A percentile compares a stretch with the other conserved stretches of the same genome.
phyloP scores from a whole-genome alignment of 2,329 filamentous ascomycete species.

The Ascocoryne sarcoides region DNA sequence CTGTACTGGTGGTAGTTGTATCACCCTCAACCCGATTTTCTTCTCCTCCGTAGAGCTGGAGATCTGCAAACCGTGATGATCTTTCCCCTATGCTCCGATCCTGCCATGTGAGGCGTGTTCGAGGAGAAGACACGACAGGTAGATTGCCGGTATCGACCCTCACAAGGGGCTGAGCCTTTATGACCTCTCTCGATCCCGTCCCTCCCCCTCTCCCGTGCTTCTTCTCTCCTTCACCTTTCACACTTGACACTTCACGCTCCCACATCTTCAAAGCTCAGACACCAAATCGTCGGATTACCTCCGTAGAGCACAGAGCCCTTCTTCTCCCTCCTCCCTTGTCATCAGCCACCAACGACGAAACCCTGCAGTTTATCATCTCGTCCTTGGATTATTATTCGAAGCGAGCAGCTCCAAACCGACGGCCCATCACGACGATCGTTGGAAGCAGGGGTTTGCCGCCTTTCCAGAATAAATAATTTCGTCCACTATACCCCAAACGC shows the following conservation, averaged over 20 bases:
- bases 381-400: slow-evolving; percentile 25
- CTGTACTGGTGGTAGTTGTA: too few relatives aligned
- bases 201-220: not conserved
- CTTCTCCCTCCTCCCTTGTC: too few relatives aligned
- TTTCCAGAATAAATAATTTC: slow-evolving; percentile 13
- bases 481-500: slow-evolving; percentile 20
- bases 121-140: not conserved
- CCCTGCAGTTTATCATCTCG: slow-evolving; percentile 24
- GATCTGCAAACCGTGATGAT: slow-evolving; percentile 16
- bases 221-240: too few relatives aligned
- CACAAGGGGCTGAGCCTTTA: not conserved
- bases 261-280: not conserved
- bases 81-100: not conserved
- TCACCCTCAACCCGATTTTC: not conserved
- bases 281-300: slow-evolving; percentile 9
- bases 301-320: too few relatives aligned
- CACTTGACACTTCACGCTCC: too few relatives aligned
- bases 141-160: too few relatives aligned
- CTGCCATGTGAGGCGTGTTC: not conserved
- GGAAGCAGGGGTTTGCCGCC: slow-evolving; percentile 18
- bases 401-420: slow-evolving; percentile 24
- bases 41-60: slow-evolving; percentile 3
- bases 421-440: slow-evolving; percentile 24
- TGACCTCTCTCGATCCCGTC: too few relatives aligned
- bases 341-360: slow-evolving; percentile 8